A percentile compares a stretch with the other conserved stretches of the same genome.
Evolutionary conservation across 2,329 filamentous ascomycete species (phyloP).

Genomic region (Purpureocillium lavendulum): DNA sequence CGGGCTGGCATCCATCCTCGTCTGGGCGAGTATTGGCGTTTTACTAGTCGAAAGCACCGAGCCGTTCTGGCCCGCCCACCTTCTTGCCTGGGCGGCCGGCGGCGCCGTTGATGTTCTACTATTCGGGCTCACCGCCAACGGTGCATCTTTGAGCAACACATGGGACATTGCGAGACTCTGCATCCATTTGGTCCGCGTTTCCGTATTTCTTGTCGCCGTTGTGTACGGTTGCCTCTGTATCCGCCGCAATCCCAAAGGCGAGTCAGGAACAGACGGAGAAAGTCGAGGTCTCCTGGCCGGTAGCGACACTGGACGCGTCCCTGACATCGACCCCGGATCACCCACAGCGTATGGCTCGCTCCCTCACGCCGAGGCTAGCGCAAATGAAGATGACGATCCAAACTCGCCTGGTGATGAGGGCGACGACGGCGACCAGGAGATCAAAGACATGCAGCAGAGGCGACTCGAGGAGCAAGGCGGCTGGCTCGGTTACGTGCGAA

Average conservation of each 20-base stretch:
- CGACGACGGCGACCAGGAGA: constrained; percentile 13
- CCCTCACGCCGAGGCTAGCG: neutral
- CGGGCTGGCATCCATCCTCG: constrained; percentile 3
- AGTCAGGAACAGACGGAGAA: constrained; percentile 1
- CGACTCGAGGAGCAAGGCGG: constrained; percentile 14
- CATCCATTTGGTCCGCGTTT: neutral
- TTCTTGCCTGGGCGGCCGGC: constrained; percentile 4
- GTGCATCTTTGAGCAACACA: neutral
- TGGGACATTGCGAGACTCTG: constrained; percentile 1
- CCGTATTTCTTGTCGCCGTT: constrained; percentile 1
- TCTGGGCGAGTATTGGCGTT: constrained; percentile 6
- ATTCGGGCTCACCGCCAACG: neutral
- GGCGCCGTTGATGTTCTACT: constrained; percentile 3
- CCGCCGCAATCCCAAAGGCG: neutral
- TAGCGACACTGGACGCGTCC: neutral
- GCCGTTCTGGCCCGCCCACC: constrained; percentile 7
- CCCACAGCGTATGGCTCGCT: constrained; percentile 5
- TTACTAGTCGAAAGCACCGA: constrained; percentile 4
- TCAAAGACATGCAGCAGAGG: constrained; percentile 13
- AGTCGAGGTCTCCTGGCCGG: constrained; percentile 2
- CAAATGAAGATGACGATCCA: constrained; percentile 7
- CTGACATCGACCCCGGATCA: neutral
- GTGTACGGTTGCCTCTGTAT: constrained; percentile 1
- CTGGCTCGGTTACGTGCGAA: constrained; percentile 15
- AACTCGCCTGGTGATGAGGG: constrained; percentile 4